phyloP scores from a whole-genome alignment of 2,329 filamentous ascomycete genomes.

The Mollisia scopiformis region DNA sequence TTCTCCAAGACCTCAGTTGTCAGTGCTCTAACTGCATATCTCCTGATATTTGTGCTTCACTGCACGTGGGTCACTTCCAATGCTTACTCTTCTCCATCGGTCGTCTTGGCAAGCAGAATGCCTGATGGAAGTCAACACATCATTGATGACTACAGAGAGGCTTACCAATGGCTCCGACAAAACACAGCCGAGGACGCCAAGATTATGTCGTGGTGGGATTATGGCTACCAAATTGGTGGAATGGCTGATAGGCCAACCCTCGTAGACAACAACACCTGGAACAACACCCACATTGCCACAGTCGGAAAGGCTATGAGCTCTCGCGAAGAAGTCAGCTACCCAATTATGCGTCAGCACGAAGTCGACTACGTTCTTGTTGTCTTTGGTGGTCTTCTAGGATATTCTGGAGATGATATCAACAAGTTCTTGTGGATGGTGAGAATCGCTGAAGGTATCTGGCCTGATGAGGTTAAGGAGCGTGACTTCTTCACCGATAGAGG shows the following conservation, averaged over 20 bases:
- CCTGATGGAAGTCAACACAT: conserved; percentile 97
- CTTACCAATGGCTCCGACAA: conserved; percentile 98
- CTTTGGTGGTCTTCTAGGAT: conserved; percentile 93
- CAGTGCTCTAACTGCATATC: conserved; percentile 73
- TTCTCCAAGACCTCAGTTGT: conserved; percentile 82
- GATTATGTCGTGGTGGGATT: conserved; percentile 99
- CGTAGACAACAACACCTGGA: conserved; percentile 99
- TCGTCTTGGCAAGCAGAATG: conserved; percentile 88
- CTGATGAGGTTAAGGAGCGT: conserved; percentile 97
- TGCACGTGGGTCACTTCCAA: conserved; percentile 99
- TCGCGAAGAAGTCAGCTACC: conserved; percentile 95
- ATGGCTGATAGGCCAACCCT: conserved; percentile 98
- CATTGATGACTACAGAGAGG: conserved; percentile 98
- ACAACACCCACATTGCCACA: conserved; percentile 99
- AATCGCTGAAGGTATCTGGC: conserved; percentile 99
- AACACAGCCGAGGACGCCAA: conserved; percentile 95
- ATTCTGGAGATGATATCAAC: conserved; percentile 99
- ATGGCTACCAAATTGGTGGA: conserved; percentile 98
- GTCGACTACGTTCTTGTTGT: conserved; percentile 99
- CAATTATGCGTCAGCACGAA: conserved; percentile 97
- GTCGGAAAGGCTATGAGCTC: conserved; percentile 99
- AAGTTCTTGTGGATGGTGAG: conserved; percentile 99
- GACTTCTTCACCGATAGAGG: conserved; percentile 93
- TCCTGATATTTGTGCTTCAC: conserved; percentile 92
- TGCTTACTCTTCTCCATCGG: conserved; percentile 96